Base-by-base conservation (phyloP, 441 rosid genomes). In the Gossypium laxum region DNA sequence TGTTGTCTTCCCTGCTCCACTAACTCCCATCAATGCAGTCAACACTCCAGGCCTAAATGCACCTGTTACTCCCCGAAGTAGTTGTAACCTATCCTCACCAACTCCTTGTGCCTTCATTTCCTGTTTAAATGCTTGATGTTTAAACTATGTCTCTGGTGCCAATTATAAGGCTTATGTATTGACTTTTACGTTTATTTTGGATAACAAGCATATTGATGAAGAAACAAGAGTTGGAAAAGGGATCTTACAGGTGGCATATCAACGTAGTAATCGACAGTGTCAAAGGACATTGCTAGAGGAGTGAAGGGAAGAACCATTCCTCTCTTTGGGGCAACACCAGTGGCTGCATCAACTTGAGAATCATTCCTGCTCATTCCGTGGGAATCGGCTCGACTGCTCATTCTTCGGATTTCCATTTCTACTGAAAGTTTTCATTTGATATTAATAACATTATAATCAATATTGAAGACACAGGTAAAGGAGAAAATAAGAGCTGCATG, bases 1-100 rank as follows among this genome's bases (percentile, higher is more conserved):
- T 7, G 97, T 94, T 0, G 99, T 94, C 86, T 94, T 94, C 61
- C 99, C 97, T 18, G 99, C 97, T 71, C 99, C 99, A 70, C 98
- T 91, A 22, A 92, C 96, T 70, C 99, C 99, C 97, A 94, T 91
- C 11, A 94, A 70, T 56, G 99, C 99, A 24, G 98, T 92, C 67
- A 94, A 82, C 4, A 92, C 84, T 71, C 97, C 97, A 5, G 98
- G 97, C 83, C 96, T 84, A 80, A 94, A 92, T 67, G 89, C 88
- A 2, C 99, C 85, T 6, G 97, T 92, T 54, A 91, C 92, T 69
- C 79, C 88, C 15, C 81, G 43, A 30, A 94, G 89, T 2, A 92
- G 84, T 57, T 87, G 97, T 2, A 94, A 85, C 79, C 69, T 89
- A 76, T 87, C 87, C 60, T 88, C 88, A 15, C 75, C 21, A 24